A percentile compares a stretch with the other conserved stretches of the same genome.
phyloP scores from a whole-genome alignment of 1,284 basidiomycete genomes.

The Cryptococcus floricola region DNA sequence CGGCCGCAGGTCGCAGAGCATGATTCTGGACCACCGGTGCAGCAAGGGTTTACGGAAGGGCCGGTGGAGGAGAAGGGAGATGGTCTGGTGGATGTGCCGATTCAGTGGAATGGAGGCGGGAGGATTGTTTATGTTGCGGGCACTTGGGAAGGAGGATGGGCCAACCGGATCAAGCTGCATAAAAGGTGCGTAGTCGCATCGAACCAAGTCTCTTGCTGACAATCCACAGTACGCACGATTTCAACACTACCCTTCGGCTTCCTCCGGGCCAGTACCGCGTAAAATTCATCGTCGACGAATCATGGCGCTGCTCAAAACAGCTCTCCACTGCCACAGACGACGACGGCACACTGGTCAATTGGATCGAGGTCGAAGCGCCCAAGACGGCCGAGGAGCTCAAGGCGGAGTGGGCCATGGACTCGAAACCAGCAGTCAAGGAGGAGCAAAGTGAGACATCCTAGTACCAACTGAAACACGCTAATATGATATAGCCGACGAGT shows the following conservation, averaged over 20 bases:
- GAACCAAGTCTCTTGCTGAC: background rate
- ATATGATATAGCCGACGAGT: slow-evolving; percentile 34
- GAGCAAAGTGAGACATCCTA: slow-evolving; percentile 34
- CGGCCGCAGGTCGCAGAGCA: background rate
- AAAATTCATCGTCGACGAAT: slow-evolving; percentile 92
- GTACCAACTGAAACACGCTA: background rate
- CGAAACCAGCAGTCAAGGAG: slow-evolving; percentile 29
- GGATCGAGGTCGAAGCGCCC: slow-evolving; percentile 59
- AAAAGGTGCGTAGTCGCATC: slow-evolving; percentile 42
- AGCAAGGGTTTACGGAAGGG: slow-evolving; percentile 1
- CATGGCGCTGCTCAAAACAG: slow-evolving; percentile 69
- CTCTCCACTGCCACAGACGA: slow-evolving; percentile 90
- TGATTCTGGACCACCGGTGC: background rate
- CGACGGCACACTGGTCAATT: slow-evolving; percentile 92
- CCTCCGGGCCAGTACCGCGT: slow-evolving; percentile 91
- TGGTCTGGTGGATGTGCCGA: slow-evolving; percentile 40
- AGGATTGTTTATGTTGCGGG: slow-evolving; percentile 57
- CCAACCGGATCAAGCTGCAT: slow-evolving; percentile 53
- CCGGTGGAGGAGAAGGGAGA: slow-evolving; percentile 22
- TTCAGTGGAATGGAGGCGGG: slow-evolving; percentile 50
- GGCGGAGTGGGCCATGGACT: slow-evolving; percentile 46
- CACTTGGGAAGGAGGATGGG: slow-evolving; percentile 59
- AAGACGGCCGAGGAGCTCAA: slow-evolving; percentile 45
- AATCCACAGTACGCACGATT: slow-evolving; percentile 48
- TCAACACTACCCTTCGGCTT: slow-evolving; percentile 54